These are phyloP conservation scores for Penicillium desertorum DNA, from an alignment of 495 filamentous ascomycete genomes.

Conservation along the genomic window DNA sequence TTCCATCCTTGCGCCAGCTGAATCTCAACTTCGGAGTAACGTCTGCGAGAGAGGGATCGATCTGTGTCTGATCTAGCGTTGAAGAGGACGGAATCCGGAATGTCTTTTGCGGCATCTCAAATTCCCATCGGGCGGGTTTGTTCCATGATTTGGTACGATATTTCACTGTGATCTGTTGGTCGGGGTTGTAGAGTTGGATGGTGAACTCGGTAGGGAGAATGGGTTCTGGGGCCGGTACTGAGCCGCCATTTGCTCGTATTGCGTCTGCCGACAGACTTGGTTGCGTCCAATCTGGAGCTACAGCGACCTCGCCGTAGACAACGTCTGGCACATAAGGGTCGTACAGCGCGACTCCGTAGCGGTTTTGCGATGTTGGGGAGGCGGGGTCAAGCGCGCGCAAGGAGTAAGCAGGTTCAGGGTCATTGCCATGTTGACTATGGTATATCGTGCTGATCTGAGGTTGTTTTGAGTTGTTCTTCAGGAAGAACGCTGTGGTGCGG, in stretches of 20 bases:
- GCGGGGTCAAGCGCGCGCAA: constrained; percentile 72
- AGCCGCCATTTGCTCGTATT: constrained; percentile 68
- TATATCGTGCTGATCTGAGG: constrained; percentile 62
- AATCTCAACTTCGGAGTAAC: constrained; percentile 79
- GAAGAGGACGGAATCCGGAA: constrained; percentile 79
- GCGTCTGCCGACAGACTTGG: constrained; percentile 77
- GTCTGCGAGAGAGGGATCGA: constrained; percentile 64
- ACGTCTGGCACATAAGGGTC: constrained; percentile 80
- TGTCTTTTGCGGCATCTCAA: constrained; percentile 83
- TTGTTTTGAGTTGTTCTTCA: constrained; percentile 49
- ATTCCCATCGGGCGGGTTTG: constrained; percentile 78
- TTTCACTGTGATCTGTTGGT: constrained; percentile 73
- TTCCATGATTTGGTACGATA: constrained; percentile 75
- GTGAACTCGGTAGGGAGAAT: constrained; percentile 75
- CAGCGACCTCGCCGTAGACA: constrained; percentile 82
- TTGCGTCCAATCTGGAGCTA: constrained; percentile 80
- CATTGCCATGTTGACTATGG: constrained; percentile 76
- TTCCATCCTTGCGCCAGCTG: constrained; percentile 88
- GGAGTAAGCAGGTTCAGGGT: constrained; percentile 74
- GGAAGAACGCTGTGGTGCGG: constrained; percentile 58
- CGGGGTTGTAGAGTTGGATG: constrained; percentile 91
- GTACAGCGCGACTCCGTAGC: constrained; percentile 81
- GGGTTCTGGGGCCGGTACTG: constrained; percentile 69
- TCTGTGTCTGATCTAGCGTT: constrained; percentile 71
- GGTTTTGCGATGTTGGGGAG: constrained; percentile 67